Percentiles rank a stretch among this genome's conserved stretches.
Conservation (phyloP, 805 yeast genomes). For the Lipomyces lipofer region DNA sequence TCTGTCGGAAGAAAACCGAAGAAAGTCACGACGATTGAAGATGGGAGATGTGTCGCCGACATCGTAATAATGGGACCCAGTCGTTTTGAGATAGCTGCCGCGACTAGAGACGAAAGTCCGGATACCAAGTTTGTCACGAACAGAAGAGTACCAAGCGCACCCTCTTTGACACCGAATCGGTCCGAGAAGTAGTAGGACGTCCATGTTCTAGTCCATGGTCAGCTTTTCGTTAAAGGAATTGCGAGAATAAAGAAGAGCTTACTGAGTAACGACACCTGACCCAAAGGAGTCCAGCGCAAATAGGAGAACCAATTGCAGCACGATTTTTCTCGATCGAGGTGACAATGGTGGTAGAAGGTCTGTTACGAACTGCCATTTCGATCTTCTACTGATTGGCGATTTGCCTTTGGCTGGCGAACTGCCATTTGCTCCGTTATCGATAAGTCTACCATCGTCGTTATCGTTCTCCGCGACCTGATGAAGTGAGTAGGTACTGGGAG, state of each 20-base stretch:
- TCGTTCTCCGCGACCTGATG: too few species aligned
- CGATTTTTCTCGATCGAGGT: slow-evolving; percentile 23
- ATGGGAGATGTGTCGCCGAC: slow-evolving; percentile 71
- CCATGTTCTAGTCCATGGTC: slow-evolving; percentile 53
- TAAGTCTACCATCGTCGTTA: slow-evolving; percentile 12
- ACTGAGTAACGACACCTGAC: slow-evolving; percentile 81
- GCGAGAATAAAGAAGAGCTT: background rate
- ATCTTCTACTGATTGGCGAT: too few species aligned
- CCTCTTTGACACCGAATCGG: slow-evolving; percentile 54
- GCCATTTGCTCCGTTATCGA: slow-evolving; percentile 18
- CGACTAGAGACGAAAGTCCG: slow-evolving; percentile 71
- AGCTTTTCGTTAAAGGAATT: background rate
- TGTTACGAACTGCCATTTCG: slow-evolving; percentile 15
- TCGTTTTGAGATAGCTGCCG: slow-evolving; percentile 63
- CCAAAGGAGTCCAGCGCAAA: slow-evolving; percentile 89
- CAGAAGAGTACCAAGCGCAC: slow-evolving; percentile 65
- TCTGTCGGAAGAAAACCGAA: slow-evolving; percentile 50
- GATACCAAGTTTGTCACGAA: slow-evolving; percentile 63
- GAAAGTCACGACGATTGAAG: slow-evolving; percentile 60
- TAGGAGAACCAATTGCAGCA: slow-evolving; percentile 35
- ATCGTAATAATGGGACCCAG: slow-evolving; percentile 82
- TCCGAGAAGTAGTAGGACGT: slow-evolving; percentile 74
- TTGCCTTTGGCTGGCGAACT: background rate
- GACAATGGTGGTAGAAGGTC: slow-evolving; percentile 21
- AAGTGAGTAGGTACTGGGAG: background rate